These are phyloP conservation scores for Monosporascus sp. DNA, from an alignment of 2,329 filamentous ascomycete genomes.

Conservation along the genomic window DNA sequence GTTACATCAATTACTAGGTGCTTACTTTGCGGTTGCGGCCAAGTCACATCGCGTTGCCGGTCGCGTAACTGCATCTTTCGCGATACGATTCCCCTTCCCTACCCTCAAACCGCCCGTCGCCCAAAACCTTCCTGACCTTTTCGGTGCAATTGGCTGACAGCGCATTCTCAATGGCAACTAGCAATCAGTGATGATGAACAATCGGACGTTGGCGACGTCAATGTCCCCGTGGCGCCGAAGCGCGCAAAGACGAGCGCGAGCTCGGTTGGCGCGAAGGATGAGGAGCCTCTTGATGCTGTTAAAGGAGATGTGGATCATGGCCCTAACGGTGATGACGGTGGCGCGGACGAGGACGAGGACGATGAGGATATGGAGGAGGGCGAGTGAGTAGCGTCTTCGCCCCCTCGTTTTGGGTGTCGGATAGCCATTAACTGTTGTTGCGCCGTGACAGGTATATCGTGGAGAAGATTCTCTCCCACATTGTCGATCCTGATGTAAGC, in stretches of 20 bases:
- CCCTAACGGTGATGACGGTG: constrained; percentile 11
- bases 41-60: neutral
- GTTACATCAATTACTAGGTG: constrained; percentile 1
- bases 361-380: constrained; percentile 26
- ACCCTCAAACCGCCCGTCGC: neutral
- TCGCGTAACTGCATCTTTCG: too few relatives aligned
- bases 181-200: constrained; percentile 39
- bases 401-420: constrained; percentile 3
- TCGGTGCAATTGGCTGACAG: neutral
- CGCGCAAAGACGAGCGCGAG: constrained; percentile 5
- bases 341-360: constrained; percentile 22
- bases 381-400: constrained; percentile 14
- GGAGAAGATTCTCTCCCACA: constrained; percentile 66
- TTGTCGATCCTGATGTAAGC: constrained; percentile 50
- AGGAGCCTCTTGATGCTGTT: constrained; percentile 16
- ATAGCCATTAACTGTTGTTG: neutral
- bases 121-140: neutral
- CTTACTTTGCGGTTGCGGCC: neutral
- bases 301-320: constrained; percentile 12
- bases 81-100: neutral
- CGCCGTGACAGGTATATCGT: constrained; percentile 57
- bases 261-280: constrained; percentile 15
- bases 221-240: constrained; percentile 12
- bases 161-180: constrained; percentile 12
- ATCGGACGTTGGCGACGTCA: constrained; percentile 27